phyloP scores from a whole-genome alignment of 108 stramenopile species.

The Skeletonema menzelii region DNA sequence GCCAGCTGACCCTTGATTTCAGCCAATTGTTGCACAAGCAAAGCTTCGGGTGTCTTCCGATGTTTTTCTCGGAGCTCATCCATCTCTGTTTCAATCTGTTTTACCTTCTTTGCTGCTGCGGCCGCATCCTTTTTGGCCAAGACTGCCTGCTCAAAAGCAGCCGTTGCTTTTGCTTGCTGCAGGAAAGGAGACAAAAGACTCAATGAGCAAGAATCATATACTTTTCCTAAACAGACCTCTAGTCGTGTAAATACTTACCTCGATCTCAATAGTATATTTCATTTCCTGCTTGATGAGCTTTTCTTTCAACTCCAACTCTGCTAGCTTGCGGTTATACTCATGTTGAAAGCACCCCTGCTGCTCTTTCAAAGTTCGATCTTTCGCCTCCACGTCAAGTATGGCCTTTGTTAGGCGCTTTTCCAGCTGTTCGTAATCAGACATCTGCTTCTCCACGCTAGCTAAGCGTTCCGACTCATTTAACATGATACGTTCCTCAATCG shows the following conservation, averaged over 20 bases:
- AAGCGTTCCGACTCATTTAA: constrained; percentile 32
- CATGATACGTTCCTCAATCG: constrained; percentile 31
- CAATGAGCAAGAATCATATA: neutral
- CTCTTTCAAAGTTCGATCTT: constrained; percentile 40
- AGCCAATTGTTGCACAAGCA: constrained; percentile 42
- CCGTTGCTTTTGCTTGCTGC: constrained; percentile 42
- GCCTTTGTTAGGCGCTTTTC: constrained; percentile 42
- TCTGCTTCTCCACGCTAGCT: constrained; percentile 15
- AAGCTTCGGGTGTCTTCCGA: constrained; percentile 42
- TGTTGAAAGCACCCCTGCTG: constrained; percentile 21
- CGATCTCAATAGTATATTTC: constrained; percentile 39
- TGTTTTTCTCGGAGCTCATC: constrained; percentile 39
- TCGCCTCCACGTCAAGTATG: constrained; percentile 45
- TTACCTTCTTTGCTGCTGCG: constrained; percentile 35
- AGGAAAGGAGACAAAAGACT: neutral
- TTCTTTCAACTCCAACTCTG: constrained; percentile 47
- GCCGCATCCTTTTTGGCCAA: constrained; percentile 33
- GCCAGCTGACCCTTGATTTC: constrained; percentile 46
- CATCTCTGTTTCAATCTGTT: constrained; percentile 33
- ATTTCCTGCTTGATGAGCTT: constrained; percentile 46
- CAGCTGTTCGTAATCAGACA: constrained; percentile 44
- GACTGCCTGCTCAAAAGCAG: constrained; percentile 40
- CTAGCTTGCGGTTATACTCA: constrained; percentile 40
- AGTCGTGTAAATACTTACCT: constrained; percentile 20
- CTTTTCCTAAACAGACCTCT: neutral